A percentile compares a stretch with the other conserved stretches of the same genome.
These are phyloP conservation scores for Myochromella boudieri DNA, from an alignment of 768 basidiomycete species.

Conservation along the genomic window DNA sequence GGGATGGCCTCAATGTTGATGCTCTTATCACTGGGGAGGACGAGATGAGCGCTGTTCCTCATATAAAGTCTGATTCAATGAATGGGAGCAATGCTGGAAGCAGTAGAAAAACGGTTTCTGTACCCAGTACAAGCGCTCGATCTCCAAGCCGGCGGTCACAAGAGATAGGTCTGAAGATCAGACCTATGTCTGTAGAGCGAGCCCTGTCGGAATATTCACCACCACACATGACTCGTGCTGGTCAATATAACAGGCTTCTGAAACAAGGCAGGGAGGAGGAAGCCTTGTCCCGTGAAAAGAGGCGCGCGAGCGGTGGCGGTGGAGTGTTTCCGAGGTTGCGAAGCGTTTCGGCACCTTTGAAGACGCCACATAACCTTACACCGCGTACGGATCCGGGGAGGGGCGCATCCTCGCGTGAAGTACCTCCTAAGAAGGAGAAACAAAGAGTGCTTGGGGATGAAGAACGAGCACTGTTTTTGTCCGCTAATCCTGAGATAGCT, in stretches of 20 bases:
- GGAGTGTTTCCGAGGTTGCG: slow-evolving; percentile 10
- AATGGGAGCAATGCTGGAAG: neutral
- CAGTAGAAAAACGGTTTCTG: neutral
- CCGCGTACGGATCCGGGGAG: neutral
- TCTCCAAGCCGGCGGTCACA: slow-evolving; percentile 4
- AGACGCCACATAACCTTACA: neutral
- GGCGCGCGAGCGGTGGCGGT: slow-evolving; percentile 28
- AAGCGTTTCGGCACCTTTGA: neutral
- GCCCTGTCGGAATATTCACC: slow-evolving; percentile 26
- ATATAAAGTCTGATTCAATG: neutral
- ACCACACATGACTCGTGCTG: slow-evolving; percentile 28
- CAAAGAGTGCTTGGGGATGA: slow-evolving; percentile 6
- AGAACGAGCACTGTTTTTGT: slow-evolving; percentile 20
- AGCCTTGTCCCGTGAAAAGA: slow-evolving; percentile 32
- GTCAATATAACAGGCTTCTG: slow-evolving; percentile 29
- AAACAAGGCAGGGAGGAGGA: slow-evolving; percentile 34
- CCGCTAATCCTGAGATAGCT: slow-evolving; percentile 20
- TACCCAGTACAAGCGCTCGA: neutral
- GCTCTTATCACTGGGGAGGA: neutral
- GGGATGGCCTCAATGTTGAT: slow-evolving; percentile 3
- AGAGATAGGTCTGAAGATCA: slow-evolving; percentile 19
- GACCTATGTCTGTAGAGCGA: slow-evolving; percentile 16
- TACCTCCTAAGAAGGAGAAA: neutral
- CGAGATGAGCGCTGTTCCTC: neutral
- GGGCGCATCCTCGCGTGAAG: neutral